Conservation (phyloP, 2,329 filamentous ascomycete species). For the Colletotrichum musicola region DNA sequence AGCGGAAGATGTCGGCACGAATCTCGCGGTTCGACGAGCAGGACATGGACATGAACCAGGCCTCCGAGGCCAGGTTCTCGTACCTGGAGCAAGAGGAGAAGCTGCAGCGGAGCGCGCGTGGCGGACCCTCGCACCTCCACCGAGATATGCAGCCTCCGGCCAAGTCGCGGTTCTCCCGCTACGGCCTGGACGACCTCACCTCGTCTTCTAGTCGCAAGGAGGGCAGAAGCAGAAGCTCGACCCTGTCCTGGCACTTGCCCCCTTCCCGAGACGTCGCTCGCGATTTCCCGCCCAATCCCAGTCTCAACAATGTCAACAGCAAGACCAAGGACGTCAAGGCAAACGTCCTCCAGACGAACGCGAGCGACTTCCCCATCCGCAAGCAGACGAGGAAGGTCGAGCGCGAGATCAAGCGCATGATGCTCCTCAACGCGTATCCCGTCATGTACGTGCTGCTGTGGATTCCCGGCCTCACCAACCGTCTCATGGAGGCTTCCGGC, state of each 20-base stretch:
- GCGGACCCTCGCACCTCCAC: slow-evolving; percentile 15
- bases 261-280: slow-evolving; percentile 6
- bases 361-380: slow-evolving; percentile 41
- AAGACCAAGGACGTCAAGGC: background rate
- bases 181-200: background rate
- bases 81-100: slow-evolving; percentile 36
- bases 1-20: slow-evolving; percentile 30
- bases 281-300: slow-evolving; percentile 29
- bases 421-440: slow-evolving; percentile 54
- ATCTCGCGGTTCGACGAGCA: slow-evolving; percentile 31
- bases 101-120: slow-evolving; percentile 13
- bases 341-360: slow-evolving; percentile 25
- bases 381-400: slow-evolving; percentile 40
- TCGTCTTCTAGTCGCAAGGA: background rate
- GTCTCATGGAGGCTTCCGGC: slow-evolving; percentile 46
- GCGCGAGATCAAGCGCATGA: slow-evolving; percentile 47
- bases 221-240: slow-evolving; percentile 16
- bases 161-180: slow-evolving; percentile 5
- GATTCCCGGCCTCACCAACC: slow-evolving; percentile 53
- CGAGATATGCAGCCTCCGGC: slow-evolving; percentile 23
- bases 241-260: slow-evolving; percentile 17
- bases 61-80: slow-evolving; percentile 35
- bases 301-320: slow-evolving; percentile 9
- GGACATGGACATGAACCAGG: slow-evolving; percentile 33
- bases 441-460: slow-evolving; percentile 53